A percentile compares a stretch with the other conserved stretches of the same genome.
These are phyloP conservation scores for Pseudogymnoascus sp. DNA, from an alignment of 2,329 filamentous ascomycete genomes.

Conservation along the genomic window DNA sequence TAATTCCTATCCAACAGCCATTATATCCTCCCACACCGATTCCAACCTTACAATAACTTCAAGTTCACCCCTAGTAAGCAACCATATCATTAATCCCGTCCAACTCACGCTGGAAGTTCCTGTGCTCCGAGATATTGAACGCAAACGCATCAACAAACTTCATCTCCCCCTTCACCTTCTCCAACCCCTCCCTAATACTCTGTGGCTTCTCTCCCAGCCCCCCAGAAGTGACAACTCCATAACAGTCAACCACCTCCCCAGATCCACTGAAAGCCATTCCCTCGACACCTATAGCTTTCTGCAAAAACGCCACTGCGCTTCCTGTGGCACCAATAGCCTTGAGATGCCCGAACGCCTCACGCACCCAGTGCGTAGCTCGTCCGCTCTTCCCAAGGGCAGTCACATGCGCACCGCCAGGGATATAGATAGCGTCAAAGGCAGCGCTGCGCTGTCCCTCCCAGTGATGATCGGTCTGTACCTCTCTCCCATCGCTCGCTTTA, in stretches of 20 bases:
- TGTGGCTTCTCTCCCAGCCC: conserved; percentile 39
- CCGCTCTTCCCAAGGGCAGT: conserved; percentile 60
- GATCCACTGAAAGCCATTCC: conserved; percentile 37
- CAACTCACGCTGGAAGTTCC: conserved; percentile 66
- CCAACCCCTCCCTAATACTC: conserved; percentile 48
- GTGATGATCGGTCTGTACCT: conserved; percentile 65
- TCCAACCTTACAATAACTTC: not conserved
- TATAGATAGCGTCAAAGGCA: conserved; percentile 72
- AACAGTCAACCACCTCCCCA: conserved; percentile 54
- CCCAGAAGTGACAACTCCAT: conserved; percentile 67
- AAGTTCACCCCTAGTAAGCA: conserved; percentile 49
- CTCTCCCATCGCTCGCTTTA: conserved; percentile 38
- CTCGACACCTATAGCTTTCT: conserved; percentile 37
- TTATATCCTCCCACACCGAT: not conserved
- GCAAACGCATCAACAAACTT: conserved; percentile 67
- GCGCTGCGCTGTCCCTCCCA: conserved; percentile 73
- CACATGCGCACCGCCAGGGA: conserved; percentile 64
- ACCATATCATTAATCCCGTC: conserved; percentile 61
- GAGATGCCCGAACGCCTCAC: conserved; percentile 74
- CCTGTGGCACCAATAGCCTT: conserved; percentile 73
- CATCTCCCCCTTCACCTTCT: conserved; percentile 51
- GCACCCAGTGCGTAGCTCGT: conserved; percentile 67
- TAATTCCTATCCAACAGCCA: not conserved
- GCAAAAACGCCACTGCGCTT: conserved; percentile 60
- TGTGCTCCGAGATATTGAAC: conserved; percentile 62